Evolutionary conservation across 2,329 filamentous ascomycete species (phyloP), one percentile per base, ranked within the genome.

Genomic region (Hypoxylon sp.): DNA sequence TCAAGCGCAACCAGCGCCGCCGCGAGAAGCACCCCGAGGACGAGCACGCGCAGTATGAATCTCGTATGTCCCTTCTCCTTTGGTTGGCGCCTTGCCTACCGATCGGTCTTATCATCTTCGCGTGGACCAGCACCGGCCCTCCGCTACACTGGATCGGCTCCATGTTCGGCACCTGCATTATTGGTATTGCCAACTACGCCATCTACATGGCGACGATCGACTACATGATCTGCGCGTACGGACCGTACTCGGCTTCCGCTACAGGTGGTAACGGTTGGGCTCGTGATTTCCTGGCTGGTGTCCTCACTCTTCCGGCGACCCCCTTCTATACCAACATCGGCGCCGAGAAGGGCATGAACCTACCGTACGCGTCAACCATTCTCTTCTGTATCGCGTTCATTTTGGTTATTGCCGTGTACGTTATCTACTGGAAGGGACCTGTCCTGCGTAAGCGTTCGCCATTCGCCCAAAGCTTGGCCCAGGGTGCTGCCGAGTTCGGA

Each of bases 151-250:
- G 89, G 89, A 89, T 90, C 35, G 87, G 83, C 0, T 84, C 87
- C 6, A 87, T 91, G 84, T 80, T 91, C 52, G 90, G 89, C 72
- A 84, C 85, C 1, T 81, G 81, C 8, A 80, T 90, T 46, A 86
- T 91, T 53, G 89, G 88, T 46, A 87, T 91, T 44, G 89, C 89
- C 56, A 91, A 91, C 74, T 87, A 85, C 70, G 78, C 82, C 31
- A 90, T 90, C 64, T 90, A 91, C 79, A 89, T 90, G 85, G 87
- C 88, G 21, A 90, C 88, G 1, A 89, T 91, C 69, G 88, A 91
- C 73, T 91, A 91, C 75, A 89, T 90, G 85, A 87, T 91, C 66
- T 89, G 86, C 67, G 88, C 89, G 5, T 92, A 92, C 72, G 89
- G 89, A 0, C 86, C 86, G 0, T 91, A 90, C 77, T 87, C 89